Evolutionary conservation across 768 basidiomycete genomes (phyloP).

Genomic region (Wakefieldia striispora): DNA sequence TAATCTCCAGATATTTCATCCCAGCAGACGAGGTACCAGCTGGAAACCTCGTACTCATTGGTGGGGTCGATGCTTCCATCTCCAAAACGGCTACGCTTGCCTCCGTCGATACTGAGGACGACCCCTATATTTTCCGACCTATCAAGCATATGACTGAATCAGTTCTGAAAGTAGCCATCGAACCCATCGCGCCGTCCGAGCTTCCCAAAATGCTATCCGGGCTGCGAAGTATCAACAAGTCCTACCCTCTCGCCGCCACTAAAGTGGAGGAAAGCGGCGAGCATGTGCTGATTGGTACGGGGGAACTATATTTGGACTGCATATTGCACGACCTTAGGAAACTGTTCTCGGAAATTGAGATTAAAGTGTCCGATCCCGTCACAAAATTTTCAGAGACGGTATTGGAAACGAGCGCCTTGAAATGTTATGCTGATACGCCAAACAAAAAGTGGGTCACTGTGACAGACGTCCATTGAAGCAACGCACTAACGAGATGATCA

Average conservation of each 20-base stretch:
- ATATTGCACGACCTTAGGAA: conserved; percentile 93
- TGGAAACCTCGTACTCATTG: conserved; percentile 90
- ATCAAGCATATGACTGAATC: conserved; percentile 97
- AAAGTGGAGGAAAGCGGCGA: conserved; percentile 99
- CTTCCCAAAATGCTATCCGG: conserved; percentile 99
- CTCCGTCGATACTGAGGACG: conserved; percentile 69
- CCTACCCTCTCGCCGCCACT: conserved; percentile 89
- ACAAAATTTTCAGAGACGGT: conserved; percentile 99
- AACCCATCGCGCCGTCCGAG: conserved; percentile 96
- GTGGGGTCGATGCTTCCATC: conserved; percentile 92
- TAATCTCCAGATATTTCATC: conserved; percentile 71
- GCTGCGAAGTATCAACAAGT: conserved; percentile 95
- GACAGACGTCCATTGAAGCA: conserved; percentile 1
- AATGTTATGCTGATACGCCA: conserved; percentile 98
- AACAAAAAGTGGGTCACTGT: conserved; percentile 83
- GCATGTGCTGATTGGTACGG: conserved; percentile 95
- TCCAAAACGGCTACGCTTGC: conserved; percentile 92
- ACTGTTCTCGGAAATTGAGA: conserved; percentile 97
- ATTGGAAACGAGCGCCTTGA: conserved; percentile 93
- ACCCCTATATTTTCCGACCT: conserved; percentile 92
- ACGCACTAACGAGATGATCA: conserved; percentile 33
- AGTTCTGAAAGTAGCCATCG: conserved; percentile 96
- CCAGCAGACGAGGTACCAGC: conserved; percentile 86
- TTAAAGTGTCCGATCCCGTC: conserved; percentile 99
- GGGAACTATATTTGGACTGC: conserved; percentile 94